Conservation (phyloP, 2,329 filamentous ascomycete species). For the Nemania sp. region DNA sequence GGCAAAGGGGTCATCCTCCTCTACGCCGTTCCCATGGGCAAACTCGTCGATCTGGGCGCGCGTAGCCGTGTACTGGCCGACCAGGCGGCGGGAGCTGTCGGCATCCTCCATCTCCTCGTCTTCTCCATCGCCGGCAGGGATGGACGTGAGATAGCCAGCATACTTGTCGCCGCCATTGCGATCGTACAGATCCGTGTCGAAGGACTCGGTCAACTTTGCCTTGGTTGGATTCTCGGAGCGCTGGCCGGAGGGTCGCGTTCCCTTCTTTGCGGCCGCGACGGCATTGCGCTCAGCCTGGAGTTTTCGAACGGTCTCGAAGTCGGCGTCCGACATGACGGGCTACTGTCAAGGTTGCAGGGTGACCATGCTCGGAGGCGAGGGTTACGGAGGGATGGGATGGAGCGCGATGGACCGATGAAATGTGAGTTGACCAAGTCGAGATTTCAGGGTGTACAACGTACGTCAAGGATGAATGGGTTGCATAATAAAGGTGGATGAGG, state of each 20-base stretch:
- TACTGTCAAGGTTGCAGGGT: constrained; percentile 33
- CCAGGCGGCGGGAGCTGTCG: constrained; percentile 75
- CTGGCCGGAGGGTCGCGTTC: constrained; percentile 78
- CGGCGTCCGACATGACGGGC: constrained; percentile 71
- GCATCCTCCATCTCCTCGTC: constrained; percentile 78
- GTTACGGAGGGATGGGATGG: constrained; percentile 8
- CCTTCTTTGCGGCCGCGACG: constrained; percentile 76
- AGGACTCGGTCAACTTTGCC: constrained; percentile 85
- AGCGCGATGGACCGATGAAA: constrained; percentile 20
- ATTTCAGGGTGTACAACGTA: constrained; percentile 28
- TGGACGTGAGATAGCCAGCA: constrained; percentile 87
- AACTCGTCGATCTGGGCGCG: constrained; percentile 93
- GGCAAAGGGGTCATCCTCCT: constrained; percentile 88
- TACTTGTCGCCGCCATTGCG: constrained; percentile 78
- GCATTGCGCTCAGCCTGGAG: constrained; percentile 93
- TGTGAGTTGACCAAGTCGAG: constrained; percentile 21
- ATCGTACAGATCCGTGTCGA: constrained; percentile 88
- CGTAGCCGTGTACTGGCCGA: constrained; percentile 95
- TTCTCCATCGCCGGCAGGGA: constrained; percentile 78
- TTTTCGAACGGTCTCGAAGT: constrained; percentile 85
- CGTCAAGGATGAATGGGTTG: constrained; percentile 19
- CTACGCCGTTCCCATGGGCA: constrained; percentile 79
- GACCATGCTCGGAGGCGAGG: constrained; percentile 37
- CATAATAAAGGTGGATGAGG: constrained; percentile 18
- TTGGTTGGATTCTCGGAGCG: constrained; percentile 84